A percentile compares a stretch with the other conserved stretches of the same genome.
These are phyloP conservation scores for Asterochloris erici DNA, from an alignment of 139 green algal genomes.

Conservation along the genomic window DNA sequence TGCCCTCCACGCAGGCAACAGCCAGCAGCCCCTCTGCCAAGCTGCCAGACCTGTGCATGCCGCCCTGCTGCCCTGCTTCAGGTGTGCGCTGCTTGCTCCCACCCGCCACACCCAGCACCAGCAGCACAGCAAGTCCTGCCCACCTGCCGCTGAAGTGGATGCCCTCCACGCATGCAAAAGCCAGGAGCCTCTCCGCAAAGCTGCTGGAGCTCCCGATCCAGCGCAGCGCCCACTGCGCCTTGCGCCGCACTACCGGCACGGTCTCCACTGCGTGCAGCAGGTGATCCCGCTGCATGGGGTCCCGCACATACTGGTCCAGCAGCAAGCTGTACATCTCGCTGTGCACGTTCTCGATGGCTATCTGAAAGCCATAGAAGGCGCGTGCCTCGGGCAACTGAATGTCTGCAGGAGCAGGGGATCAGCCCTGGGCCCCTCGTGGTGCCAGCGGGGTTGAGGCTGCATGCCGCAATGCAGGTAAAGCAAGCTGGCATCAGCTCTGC, in stretches of 20 bases:
- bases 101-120: constrained; percentile 13
- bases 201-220: constrained; percentile 79
- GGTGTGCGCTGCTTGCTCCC: too few species aligned
- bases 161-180: constrained; percentile 78
- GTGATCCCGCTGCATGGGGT: constrained; percentile 38
- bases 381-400: constrained; percentile 79
- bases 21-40: too few species aligned
- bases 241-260: constrained; percentile 50
- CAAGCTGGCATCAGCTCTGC: background rate
- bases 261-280: constrained; percentile 43
- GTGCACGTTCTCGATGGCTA: constrained; percentile 88
- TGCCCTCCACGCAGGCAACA: too few species aligned
- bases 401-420: constrained; percentile 40
- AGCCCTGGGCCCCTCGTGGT: background rate
- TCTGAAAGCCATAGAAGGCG: constrained; percentile 86
- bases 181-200: constrained; percentile 69
- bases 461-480: background rate
- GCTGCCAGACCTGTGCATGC: too few species aligned
- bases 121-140: too few species aligned
- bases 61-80: too few species aligned
- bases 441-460: background rate
- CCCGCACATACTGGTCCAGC: constrained; percentile 65
- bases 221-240: constrained; percentile 90
- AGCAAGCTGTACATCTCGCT: constrained; percentile 76
- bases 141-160: constrained; percentile 65